Conservation (phyloP, 495 filamentous ascomycete species). For the Niebla homalea region DNA sequence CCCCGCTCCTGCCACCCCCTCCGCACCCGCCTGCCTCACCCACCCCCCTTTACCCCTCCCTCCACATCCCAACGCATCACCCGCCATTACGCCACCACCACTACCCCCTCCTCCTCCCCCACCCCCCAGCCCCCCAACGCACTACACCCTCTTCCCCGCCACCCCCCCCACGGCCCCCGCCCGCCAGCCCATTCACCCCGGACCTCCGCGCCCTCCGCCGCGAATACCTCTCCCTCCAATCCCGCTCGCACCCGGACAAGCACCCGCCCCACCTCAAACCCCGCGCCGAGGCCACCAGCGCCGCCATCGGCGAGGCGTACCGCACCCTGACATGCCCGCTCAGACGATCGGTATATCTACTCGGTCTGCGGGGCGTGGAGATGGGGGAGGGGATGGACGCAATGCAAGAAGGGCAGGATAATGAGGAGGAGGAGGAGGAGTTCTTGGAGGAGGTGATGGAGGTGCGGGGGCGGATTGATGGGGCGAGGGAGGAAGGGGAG, state of each 20-base stretch:
- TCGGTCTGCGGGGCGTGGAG: constrained; percentile 53
- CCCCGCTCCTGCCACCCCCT: neutral
- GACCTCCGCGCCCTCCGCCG: constrained; percentile 49
- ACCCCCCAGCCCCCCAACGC: constrained; percentile 21
- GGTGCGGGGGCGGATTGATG: constrained; percentile 72
- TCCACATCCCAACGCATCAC: neutral
- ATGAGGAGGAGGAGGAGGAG: constrained; percentile 47
- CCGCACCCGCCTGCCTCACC: neutral
- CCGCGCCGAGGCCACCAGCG: constrained; percentile 56
- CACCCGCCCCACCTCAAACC: constrained; percentile 41
- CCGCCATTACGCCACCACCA: neutral
- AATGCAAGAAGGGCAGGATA: constrained; percentile 46
- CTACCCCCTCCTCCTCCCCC: neutral
- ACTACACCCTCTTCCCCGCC: constrained; percentile 81
- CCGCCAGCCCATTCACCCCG: constrained; percentile 60
- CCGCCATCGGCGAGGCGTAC: constrained; percentile 81
- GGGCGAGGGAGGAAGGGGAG: constrained; percentile 49
- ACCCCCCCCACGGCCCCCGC: constrained; percentile 74
- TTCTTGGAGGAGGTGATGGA: constrained; percentile 83
- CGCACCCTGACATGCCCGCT: constrained; percentile 66
- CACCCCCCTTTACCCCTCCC: neutral
- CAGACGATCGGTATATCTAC: constrained; percentile 68
- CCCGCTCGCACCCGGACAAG: constrained; percentile 69
- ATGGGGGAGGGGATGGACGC: constrained; percentile 61
- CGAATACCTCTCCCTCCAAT: constrained; percentile 80